Conservation (phyloP, 768 basidiomycete species). For the Podaxis rugospora region DNA sequence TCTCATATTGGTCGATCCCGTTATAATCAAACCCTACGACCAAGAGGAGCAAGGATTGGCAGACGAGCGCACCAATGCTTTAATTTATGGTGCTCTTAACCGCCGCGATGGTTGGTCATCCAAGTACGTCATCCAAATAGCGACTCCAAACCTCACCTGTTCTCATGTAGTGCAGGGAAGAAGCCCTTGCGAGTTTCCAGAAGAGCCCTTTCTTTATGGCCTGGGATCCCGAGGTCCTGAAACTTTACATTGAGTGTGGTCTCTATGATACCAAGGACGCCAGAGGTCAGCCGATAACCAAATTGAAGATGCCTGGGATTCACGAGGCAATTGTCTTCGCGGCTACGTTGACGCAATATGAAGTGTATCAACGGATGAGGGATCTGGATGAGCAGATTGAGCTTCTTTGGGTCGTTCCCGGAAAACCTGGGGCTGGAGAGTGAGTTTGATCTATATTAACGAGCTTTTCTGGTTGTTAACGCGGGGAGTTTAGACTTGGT, state of each 20-base stretch:
- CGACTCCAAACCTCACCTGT: background rate
- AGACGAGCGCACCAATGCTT: constrained; percentile 14
- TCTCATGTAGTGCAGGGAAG: constrained; percentile 38
- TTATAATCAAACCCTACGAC: constrained; percentile 40
- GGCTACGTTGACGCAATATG: constrained; percentile 37
- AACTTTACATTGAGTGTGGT: constrained; percentile 57
- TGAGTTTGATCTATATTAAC: constrained; percentile 19
- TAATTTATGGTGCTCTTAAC: constrained; percentile 43
- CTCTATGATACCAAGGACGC: constrained; percentile 33
- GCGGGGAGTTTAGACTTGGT: constrained; percentile 16
- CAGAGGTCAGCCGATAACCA: constrained; percentile 32
- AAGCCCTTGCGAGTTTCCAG: constrained; percentile 47
- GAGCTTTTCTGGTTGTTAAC: constrained; percentile 12
- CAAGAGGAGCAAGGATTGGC: constrained; percentile 6
- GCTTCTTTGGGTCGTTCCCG: constrained; percentile 55
- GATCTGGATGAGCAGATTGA: constrained; percentile 47
- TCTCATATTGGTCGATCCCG: constrained; percentile 76
- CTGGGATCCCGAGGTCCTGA: constrained; percentile 66
- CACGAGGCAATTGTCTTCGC: constrained; percentile 64
- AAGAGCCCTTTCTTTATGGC: constrained; percentile 60
- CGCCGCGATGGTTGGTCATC: constrained; percentile 65
- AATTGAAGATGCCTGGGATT: constrained; percentile 61
- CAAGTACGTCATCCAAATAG: constrained; percentile 30
- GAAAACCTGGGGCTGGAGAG: constrained; percentile 29
- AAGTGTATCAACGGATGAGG: constrained; percentile 36